Conservation (phyloP, 768 basidiomycete species). For the Mrakia hoshinonis region DNA sequence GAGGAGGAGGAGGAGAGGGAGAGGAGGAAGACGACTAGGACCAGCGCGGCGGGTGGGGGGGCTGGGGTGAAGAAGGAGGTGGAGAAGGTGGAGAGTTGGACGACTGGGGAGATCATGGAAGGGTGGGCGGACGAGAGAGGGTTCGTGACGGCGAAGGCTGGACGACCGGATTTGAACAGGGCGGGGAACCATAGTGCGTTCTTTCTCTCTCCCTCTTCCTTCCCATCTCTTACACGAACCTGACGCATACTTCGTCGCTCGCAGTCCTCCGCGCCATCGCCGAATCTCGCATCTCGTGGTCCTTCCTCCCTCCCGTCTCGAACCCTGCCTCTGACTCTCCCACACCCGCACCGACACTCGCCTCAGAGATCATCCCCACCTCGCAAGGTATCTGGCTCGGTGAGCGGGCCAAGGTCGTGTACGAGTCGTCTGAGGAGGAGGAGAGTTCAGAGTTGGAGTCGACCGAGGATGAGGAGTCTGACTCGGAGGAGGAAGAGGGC, state of each 20-base stretch:
- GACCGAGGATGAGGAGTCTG: constrained; percentile 35
- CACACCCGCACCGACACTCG: not conserved
- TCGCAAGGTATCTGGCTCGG: constrained; percentile 29
- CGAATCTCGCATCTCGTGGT: constrained; percentile 73
- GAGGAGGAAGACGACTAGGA: constrained; percentile 75
- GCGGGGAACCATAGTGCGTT: constrained; percentile 77
- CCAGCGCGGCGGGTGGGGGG: constrained; percentile 40
- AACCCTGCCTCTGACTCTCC: constrained; percentile 19
- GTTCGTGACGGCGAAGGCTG: constrained; percentile 84
- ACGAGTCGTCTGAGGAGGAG: constrained; percentile 15
- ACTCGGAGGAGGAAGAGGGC: constrained; percentile 35
- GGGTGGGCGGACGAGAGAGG: constrained; percentile 68
- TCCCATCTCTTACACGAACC: not conserved
- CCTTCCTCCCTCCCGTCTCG: constrained; percentile 58
- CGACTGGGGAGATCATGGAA: constrained; percentile 73
- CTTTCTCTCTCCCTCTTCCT: constrained; percentile 8
- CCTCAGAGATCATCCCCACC: not conserved
- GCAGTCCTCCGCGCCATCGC: constrained; percentile 73
- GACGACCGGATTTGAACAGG: constrained; percentile 75
- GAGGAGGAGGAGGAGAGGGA: constrained; percentile 36
- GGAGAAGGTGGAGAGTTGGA: constrained; percentile 50
- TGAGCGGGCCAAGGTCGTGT: constrained; percentile 10
- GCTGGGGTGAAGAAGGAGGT: constrained; percentile 33
- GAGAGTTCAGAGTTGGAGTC: not conserved
- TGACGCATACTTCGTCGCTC: constrained; percentile 1